Percentiles rank a stretch among this genome's conserved stretches.
Conservation (phyloP, 495 filamentous ascomycete genomes). For the Penicillium pancosmium region DNA sequence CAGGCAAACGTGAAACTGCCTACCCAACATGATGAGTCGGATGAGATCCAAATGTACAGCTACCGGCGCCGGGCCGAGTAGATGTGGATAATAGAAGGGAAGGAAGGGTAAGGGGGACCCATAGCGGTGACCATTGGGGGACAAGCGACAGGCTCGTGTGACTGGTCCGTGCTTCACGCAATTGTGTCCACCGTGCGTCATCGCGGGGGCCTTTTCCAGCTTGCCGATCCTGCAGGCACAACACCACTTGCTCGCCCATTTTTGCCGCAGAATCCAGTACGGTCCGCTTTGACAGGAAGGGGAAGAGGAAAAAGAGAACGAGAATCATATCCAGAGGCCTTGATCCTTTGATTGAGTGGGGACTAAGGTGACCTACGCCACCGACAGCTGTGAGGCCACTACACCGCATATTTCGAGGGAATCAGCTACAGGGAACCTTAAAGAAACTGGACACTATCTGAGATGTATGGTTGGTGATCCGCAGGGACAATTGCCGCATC, state of each 20-base stretch:
- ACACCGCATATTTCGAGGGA: conserved; percentile 17
- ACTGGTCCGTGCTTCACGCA: not conserved
- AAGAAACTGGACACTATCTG: not conserved
- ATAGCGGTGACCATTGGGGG: not conserved
- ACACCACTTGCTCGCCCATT: not conserved
- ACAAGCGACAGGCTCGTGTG: not conserved
- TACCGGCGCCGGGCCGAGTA: conserved; percentile 28
- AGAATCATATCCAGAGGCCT: not conserved
- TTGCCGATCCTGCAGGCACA: conserved; percentile 4
- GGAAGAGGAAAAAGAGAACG: not conserved
- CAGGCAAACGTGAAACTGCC: conserved; percentile 57
- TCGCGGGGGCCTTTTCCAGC: conserved; percentile 3
- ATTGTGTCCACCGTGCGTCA: not conserved
- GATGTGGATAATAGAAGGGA: not conserved
- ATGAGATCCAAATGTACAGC: conserved; percentile 64
- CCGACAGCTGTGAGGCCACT: conserved; percentile 1
- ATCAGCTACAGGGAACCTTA: not conserved
- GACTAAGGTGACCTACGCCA: conserved; percentile 6
- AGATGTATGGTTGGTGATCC: not conserved
- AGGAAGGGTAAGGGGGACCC: too few relatives aligned
- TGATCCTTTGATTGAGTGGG: conserved; percentile 7
- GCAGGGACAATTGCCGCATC: conserved; percentile 9
- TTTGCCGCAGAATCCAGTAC: not conserved
- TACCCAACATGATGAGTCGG: conserved; percentile 56
- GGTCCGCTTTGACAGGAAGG: not conserved